These are phyloP conservation scores for Ceriops decandra DNA, from an alignment of 345 rosid species.

Conservation along the genomic window DNA sequence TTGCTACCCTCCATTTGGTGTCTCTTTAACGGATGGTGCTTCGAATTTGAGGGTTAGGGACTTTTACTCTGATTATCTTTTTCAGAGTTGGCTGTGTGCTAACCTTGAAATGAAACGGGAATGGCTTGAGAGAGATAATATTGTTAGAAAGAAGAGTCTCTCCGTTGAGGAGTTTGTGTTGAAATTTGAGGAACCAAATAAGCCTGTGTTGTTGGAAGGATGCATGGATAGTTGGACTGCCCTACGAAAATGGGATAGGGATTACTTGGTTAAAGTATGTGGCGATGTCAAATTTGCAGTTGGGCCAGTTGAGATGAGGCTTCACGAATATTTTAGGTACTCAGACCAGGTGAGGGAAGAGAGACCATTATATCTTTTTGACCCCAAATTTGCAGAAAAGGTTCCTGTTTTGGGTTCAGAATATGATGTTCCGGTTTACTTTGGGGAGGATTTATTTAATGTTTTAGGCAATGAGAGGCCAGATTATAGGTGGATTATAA, in stretches of 20 bases:
- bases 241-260: conserved; percentile 60
- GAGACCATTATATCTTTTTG: conserved; percentile 92
- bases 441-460: conserved; percentile 79
- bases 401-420: conserved; percentile 61
- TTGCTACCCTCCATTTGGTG: conserved; percentile 36
- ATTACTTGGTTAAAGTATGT: conserved; percentile 52
- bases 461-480: conserved; percentile 82
- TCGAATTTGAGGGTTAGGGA: conserved; percentile 55
- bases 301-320: conserved; percentile 86
- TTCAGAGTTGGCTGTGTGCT: conserved; percentile 97
- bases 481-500: conserved; percentile 90
- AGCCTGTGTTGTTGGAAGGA: conserved; percentile 86
- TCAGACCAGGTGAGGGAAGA: conserved; percentile 76
- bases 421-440: conserved; percentile 74
- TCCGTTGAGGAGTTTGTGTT: conserved; percentile 65
- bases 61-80: conserved; percentile 82
- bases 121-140: conserved; percentile 88
- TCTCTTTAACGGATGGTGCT: not conserved
- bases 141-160: conserved; percentile 62
- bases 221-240: conserved; percentile 82
- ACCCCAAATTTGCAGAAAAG: conserved; percentile 81
- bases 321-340: conserved; percentile 66
- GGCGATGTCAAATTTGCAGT: conserved; percentile 61
- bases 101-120: conserved; percentile 91
- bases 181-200: conserved; percentile 74